Evolutionary conservation across 1,139 yeast genomes (phyloP).

Genomic region (Hyphopichia pseudoburtonii): DNA sequence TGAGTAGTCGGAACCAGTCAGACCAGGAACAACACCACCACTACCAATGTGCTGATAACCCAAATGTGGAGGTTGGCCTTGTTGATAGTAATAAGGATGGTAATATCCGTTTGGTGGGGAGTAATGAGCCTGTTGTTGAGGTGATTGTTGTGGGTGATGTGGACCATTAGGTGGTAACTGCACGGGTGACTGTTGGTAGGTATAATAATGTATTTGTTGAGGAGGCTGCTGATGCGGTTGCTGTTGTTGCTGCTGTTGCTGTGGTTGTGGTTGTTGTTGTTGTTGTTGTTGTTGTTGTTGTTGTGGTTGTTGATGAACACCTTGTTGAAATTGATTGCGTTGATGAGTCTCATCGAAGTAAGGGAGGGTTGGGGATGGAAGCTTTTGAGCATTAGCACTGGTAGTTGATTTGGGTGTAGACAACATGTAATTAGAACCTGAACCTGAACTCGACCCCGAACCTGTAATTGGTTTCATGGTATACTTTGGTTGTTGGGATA

Average conservation of each 20-base stretch:
- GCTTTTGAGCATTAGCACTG: constrained; percentile 10
- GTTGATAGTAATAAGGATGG: constrained; percentile 1
- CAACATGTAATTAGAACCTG: constrained; percentile 14
- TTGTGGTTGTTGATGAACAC: constrained; percentile 9
- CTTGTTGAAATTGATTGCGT: too few relatives aligned
- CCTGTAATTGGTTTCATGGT: constrained; percentile 13
- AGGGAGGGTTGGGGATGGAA: constrained; percentile 16
- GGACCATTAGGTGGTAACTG: constrained; percentile 3
- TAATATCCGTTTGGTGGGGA: constrained; percentile 2
- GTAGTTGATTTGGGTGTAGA: constrained; percentile 2
- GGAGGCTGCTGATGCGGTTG: constrained; percentile 10
- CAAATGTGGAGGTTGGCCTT: constrained; percentile 2
- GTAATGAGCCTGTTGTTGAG: constrained; percentile 3
- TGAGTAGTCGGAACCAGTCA: constrained; percentile 16
- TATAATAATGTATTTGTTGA: constrained; percentile 14
- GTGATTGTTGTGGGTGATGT: constrained; percentile 4
- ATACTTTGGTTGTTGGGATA: constrained; percentile 10
- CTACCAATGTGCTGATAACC: constrained; percentile 4
- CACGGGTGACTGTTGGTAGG: constrained; percentile 9
- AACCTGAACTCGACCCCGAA: too few relatives aligned
- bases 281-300: constrained; percentile 3
- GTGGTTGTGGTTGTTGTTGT: constrained; percentile 5
- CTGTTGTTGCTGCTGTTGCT: constrained; percentile 5
- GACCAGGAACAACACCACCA: constrained; percentile 14
- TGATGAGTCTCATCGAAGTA: constrained; percentile 10